These are phyloP conservation scores for Entomortierella beljakovae DNA, from an alignment of 192 early-diverging fungal species.

Conservation along the genomic window DNA sequence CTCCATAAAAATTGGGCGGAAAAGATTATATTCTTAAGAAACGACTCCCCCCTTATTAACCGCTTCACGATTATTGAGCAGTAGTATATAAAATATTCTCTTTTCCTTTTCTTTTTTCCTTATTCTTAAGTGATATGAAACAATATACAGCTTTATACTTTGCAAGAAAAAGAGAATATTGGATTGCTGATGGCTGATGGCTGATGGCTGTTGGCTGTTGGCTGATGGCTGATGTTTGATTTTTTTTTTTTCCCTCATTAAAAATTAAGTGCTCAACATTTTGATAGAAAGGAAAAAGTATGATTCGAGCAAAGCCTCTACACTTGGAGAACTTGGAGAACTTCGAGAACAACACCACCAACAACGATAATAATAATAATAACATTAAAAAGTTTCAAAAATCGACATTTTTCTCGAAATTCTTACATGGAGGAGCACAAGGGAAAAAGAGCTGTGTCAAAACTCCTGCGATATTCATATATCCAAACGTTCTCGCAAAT, in stretches of 20 bases:
- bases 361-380: not conserved
- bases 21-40: too few species aligned
- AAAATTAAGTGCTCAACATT: too few species aligned
- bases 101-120: not conserved
- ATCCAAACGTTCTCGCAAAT: constrained; percentile 70
- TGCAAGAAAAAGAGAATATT: not conserved
- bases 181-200: not conserved
- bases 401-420: too few species aligned
- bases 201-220: not conserved
- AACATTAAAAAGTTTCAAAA: not conserved
- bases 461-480: constrained; percentile 74
- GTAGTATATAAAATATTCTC: not conserved
- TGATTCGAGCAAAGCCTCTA: too few species aligned
- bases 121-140: not conserved
- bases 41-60: too few species aligned
- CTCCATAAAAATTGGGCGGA: too few species aligned
- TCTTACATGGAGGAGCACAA: constrained; percentile 73
- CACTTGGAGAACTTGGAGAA: too few species aligned
- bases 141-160: not conserved
- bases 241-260: too few species aligned
- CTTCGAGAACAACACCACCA: not conserved
- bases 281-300: too few species aligned
- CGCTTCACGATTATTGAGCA: too few species aligned
- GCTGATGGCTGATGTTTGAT: too few species aligned
- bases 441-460: constrained; percentile 74